These are phyloP conservation scores for Apodospora peruviana DNA, from an alignment of 495 filamentous ascomycete genomes.

Conservation along the genomic window DNA sequence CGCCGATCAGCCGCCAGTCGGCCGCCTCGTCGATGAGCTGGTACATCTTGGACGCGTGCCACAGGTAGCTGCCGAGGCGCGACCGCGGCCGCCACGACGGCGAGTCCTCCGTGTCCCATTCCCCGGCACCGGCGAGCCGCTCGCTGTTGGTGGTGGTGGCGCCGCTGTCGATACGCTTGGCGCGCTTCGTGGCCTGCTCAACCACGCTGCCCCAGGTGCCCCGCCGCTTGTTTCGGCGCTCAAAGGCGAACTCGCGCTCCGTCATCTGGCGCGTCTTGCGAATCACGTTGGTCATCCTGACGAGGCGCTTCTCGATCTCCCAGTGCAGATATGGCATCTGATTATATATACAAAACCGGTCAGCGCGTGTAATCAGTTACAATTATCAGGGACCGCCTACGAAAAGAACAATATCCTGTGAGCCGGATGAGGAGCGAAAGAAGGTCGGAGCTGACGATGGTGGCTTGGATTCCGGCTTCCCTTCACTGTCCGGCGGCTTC, in stretches of 20 bases:
- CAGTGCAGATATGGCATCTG: conserved; percentile 25
- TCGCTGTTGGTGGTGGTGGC: conserved; percentile 1
- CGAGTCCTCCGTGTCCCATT: conserved; percentile 6
- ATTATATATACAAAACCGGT: neutral
- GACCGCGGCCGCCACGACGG: conserved; percentile 18
- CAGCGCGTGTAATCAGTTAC: too few relatives aligned
- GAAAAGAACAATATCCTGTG: conserved; percentile 18
- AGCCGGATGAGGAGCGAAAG: conserved; percentile 3
- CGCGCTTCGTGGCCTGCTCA: conserved; percentile 12
- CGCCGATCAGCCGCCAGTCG: conserved; percentile 19
- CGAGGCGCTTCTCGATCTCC: conserved; percentile 21
- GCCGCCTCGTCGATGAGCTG: conserved; percentile 24
- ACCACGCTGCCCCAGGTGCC: conserved; percentile 22
- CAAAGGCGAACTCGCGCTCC: conserved; percentile 13
- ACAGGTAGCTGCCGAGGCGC: conserved; percentile 16
- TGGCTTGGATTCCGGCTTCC: neutral
- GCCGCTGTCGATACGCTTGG: conserved; percentile 11
- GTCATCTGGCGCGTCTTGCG: conserved; percentile 14
- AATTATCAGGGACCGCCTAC: too few relatives aligned
- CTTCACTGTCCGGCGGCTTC: neutral
- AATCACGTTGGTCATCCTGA: conserved; percentile 21
- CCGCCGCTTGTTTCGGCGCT: conserved; percentile 15
- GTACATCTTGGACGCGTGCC: conserved; percentile 20
- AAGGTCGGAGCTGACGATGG: neutral
- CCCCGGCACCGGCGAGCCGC: neutral